Conservation (phyloP, 371 early-diverging fungal genomes). For the Vittaforma corneae region DNA sequence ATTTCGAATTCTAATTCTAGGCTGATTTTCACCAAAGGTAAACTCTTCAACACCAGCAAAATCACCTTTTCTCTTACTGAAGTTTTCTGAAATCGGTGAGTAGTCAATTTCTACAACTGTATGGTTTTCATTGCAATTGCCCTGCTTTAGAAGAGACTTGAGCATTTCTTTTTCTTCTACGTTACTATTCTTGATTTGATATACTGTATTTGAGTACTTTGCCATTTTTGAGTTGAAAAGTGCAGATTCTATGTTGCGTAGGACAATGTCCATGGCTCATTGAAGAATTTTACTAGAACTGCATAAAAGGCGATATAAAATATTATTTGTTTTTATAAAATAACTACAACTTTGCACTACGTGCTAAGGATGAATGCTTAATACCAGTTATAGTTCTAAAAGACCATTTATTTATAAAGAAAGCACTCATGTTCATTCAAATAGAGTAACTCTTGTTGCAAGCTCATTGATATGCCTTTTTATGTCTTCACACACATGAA, state of each 20-base stretch:
- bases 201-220: neutral
- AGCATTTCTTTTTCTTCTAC: neutral
- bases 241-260: neutral
- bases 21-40: constrained; percentile 1
- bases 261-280: neutral
- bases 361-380: no score
- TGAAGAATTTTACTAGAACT: no score
- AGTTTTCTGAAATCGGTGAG: neutral
- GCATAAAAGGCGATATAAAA: no score
- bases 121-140: neutral
- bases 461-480: neutral
- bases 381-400: no score
- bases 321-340: no score
- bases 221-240: neutral
- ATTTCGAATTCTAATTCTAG: constrained; percentile 17
- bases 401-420: no score
- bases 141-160: neutral
- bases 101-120: constrained; percentile 11
- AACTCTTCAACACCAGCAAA: neutral
- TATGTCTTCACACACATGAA: constrained; percentile 15
- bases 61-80: neutral
- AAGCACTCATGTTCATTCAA: no score
- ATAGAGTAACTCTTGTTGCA: no score
- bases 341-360: no score
- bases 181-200: constrained; percentile 1